A percentile compares a stretch with the other conserved stretches of the same genome.
phyloP scores from a whole-genome alignment of 1,284 basidiomycete genomes.

The Ganoderma meredithae region DNA sequence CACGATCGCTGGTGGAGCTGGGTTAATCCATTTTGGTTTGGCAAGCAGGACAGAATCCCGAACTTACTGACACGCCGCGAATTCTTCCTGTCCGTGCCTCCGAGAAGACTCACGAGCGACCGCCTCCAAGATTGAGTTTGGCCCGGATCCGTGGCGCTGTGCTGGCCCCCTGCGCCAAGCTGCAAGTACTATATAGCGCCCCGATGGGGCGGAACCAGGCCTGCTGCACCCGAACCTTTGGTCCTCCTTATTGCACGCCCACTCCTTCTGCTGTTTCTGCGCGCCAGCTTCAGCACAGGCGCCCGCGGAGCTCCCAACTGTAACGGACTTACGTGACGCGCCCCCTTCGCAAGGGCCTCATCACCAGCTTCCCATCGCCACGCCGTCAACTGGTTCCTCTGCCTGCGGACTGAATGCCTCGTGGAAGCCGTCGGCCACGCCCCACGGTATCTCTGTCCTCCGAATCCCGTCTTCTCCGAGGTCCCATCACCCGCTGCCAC shows the following conservation, averaged over 20 bases:
- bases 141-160: constrained; percentile 13
- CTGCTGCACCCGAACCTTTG: constrained; percentile 2
- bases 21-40: constrained; percentile 9
- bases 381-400: constrained; percentile 2
- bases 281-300: constrained; percentile 1
- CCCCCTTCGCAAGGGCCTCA: neutral
- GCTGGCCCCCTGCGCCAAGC: constrained; percentile 3
- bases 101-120: constrained; percentile 6
- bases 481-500: constrained; percentile 13
- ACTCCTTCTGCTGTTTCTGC: neutral
- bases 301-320: neutral
- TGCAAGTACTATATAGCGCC: constrained; percentile 2
- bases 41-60: neutral
- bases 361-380: constrained; percentile 1
- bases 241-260: neutral
- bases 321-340: constrained; percentile 13
- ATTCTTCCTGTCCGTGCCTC: neutral
- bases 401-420: constrained; percentile 6
- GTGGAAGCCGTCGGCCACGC: constrained; percentile 15
- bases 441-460: constrained; percentile 6
- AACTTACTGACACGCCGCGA: constrained; percentile 5
- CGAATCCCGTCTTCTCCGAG: constrained; percentile 4
- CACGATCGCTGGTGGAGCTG: constrained; percentile 14
- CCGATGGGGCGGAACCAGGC: neutral
- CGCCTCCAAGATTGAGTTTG: constrained; percentile 28